Conservation (phyloP, 1,284 basidiomycete species). For the Coriolopsis trogii region DNA sequence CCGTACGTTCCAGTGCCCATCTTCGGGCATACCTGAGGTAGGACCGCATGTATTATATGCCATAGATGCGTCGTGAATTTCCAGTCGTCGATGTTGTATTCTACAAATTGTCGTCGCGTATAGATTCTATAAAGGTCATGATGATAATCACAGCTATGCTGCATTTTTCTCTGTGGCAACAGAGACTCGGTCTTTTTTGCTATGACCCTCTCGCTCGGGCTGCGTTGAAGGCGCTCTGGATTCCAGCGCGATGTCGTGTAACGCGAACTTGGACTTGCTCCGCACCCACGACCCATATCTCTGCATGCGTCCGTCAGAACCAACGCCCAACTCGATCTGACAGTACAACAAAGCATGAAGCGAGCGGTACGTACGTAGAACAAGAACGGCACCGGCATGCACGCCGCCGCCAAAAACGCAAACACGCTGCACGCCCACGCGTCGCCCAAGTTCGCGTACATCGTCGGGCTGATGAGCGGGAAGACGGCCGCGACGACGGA, state of each 20-base stretch:
- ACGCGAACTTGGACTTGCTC: constrained; percentile 54
- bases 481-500: constrained; percentile 66
- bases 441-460: constrained; percentile 63
- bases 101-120: too few relatives aligned
- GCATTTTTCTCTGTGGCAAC: constrained; percentile 4
- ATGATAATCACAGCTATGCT: too few relatives aligned
- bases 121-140: too few relatives aligned
- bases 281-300: constrained; percentile 63
- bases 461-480: constrained; percentile 59
- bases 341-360: too few relatives aligned
- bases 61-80: too few relatives aligned
- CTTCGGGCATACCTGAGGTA: too few relatives aligned
- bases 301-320: constrained; percentile 32
- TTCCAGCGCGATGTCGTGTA: constrained; percentile 35
- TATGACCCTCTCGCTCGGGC: too few relatives aligned
- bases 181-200: constrained; percentile 8
- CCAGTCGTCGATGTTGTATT: too few relatives aligned
- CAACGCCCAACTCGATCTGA: too few relatives aligned
- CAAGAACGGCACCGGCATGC: constrained; percentile 55
- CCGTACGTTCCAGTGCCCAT: too few relatives aligned
- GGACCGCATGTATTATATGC: too few relatives aligned
- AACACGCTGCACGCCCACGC: constrained; percentile 71
- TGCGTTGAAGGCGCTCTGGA: too few relatives aligned
- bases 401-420: constrained; percentile 55
- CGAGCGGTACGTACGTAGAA: constrained; percentile 44